Conservation (phyloP, 345 rosid genomes). For the Eutrema japonicum region DNA sequence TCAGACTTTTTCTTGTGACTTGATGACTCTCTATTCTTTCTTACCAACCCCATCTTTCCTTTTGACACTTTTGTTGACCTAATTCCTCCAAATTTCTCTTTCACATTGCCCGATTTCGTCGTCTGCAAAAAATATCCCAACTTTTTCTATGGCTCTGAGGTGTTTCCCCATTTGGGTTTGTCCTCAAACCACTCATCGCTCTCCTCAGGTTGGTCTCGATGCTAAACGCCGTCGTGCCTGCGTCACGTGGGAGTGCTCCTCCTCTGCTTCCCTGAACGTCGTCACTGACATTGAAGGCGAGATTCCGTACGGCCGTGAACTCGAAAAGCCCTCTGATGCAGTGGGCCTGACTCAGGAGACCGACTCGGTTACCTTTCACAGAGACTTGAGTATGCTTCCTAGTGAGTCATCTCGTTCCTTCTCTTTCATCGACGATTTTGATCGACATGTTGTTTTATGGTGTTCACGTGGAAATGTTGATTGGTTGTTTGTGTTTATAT, state of each 20-base stretch:
- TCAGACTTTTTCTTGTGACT: constrained; percentile 29
- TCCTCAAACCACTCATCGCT: constrained; percentile 47
- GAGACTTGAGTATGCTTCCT: constrained; percentile 81
- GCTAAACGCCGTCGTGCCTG: constrained; percentile 46
- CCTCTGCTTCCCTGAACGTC: constrained; percentile 51
- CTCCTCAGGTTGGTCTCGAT: constrained; percentile 45
- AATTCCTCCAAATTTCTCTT: constrained; percentile 25
- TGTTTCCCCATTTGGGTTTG: constrained; percentile 57
- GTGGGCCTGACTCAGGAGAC: constrained; percentile 45
- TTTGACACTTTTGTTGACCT: constrained; percentile 33
- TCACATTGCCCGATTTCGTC: constrained; percentile 32
- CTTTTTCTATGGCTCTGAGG: constrained; percentile 62
- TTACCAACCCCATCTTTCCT: constrained; percentile 32
- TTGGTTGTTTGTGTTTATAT: constrained; percentile 29
- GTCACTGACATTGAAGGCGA: constrained; percentile 68
- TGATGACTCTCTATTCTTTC: constrained; percentile 28
- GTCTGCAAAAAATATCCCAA: constrained; percentile 22
- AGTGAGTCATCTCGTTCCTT: constrained; percentile 59
- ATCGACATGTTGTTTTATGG: constrained; percentile 6
- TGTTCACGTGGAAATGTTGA: constrained; percentile 31
- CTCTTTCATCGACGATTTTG: neutral
- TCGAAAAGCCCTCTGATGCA: constrained; percentile 52
- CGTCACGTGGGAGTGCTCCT: constrained; percentile 52
- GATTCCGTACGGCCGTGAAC: constrained; percentile 48
- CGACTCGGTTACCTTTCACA: constrained; percentile 53